A percentile compares a stretch with the other conserved stretches of the same genome.
These are phyloP conservation scores for Aspergillus tanneri DNA, from an alignment of 2,329 filamentous ascomycete genomes.

Conservation along the genomic window DNA sequence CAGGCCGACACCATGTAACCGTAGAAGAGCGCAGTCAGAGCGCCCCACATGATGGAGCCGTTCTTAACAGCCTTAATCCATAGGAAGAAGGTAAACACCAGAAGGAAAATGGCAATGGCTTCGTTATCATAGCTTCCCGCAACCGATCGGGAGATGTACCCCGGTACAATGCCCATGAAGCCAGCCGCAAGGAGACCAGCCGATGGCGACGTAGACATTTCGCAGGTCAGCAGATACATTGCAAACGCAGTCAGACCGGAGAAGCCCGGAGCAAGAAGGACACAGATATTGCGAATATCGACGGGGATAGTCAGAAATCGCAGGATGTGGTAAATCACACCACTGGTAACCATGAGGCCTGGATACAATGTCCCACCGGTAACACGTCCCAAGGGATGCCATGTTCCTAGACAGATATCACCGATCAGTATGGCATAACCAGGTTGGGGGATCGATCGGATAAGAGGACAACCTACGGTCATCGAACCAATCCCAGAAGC, in stretches of 20 bases:
- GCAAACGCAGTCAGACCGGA: conserved; percentile 92
- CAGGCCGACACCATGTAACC: conserved; percentile 99
- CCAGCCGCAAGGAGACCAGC: conserved; percentile 89
- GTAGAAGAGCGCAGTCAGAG: conserved; percentile 91
- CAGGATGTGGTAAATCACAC: conserved; percentile 90
- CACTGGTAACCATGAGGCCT: conserved; percentile 98
- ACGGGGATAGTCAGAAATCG: conserved; percentile 85
- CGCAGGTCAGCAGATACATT: conserved; percentile 90
- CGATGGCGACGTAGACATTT: conserved; percentile 94
- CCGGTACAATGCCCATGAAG: conserved; percentile 97
- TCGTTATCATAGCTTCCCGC: conserved; percentile 99
- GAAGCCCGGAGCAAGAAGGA: conserved; percentile 89
- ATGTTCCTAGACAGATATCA: conserved; percentile 63
- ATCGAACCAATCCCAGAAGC: conserved; percentile 99
- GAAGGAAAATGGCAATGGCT: conserved; percentile 96
- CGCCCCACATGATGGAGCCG: conserved; percentile 95
- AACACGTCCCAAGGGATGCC: conserved; percentile 97
- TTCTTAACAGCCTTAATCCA: conserved; percentile 99
- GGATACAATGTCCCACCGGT: conserved; percentile 98
- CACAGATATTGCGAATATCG: conserved; percentile 98
- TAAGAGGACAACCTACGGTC: conserved; percentile 63
- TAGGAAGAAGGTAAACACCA: conserved; percentile 97
- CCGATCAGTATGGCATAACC: conserved; percentile 8
- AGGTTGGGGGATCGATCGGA: neutral
- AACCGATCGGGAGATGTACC: conserved; percentile 96